Evolutionary conservation across 192 early-diverging fungal genomes (phyloP), one percentile per base, ranked within the genome.

Genomic region (Kappamyces sp.): DNA sequence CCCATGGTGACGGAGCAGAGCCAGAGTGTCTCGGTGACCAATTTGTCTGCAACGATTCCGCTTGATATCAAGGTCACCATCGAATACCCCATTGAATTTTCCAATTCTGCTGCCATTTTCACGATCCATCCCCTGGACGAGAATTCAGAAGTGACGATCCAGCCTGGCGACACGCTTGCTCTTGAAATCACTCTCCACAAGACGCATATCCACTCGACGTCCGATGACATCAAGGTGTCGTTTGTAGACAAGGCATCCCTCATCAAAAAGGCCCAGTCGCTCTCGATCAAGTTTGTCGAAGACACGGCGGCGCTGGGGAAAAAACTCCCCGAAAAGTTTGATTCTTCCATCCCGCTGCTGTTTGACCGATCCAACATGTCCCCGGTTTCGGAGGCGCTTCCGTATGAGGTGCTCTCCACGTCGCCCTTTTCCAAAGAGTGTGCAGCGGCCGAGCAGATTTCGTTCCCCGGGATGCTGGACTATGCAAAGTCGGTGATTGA

Each of bases 81-180:
- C 34, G 88, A 90, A 58, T 85, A 82, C 2, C 90, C 90, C 0
- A 73, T 88, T 47, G 90, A 92, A 64, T 74, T 91, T 50, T 76
- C 79, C 5, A 66, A 70, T n/a, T 64, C 64, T 5, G 59, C 64
- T 39, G 75, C 85, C 49, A 63, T 90, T 10, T 68, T 92, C 44
- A 71, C 74, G 41, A 74, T 91, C 2, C 58, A 63, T 4, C 75
- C 81, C 9, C 52, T 90, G 47, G 72, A 79, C n/a, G 65, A 59
- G n/a, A 73, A 86, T 54, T 76, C 75, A 51, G 66, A 63, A 37
- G 86, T 84, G 15, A 59, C 47, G 0, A 62, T 92, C n/a, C 84
- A 79, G 15, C 71, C 85, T 9, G 82, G 81, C 0, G 72, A 73
- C 44, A 69, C 74, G 5, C 62, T 88, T 4, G 66, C 69, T n/a